Conservation (phyloP, 106 monocot species). For the Acorus calamus region DNA sequence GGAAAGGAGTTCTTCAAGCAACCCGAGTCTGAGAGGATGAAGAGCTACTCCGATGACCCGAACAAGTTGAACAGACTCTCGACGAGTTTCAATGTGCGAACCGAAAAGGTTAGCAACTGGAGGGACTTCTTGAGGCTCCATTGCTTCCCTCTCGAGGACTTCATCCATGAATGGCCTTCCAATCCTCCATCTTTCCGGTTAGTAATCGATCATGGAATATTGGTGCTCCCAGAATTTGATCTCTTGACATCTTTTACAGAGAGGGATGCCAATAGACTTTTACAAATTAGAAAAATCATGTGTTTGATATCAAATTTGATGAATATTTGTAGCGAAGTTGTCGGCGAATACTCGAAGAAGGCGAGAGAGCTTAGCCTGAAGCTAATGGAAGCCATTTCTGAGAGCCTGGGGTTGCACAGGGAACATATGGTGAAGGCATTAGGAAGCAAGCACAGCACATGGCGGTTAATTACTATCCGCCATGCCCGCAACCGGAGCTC, state of each 20-base stretch:
- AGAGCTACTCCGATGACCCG: slow-evolving; percentile 42
- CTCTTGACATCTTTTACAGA: too few species aligned
- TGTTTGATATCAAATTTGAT: too few species aligned
- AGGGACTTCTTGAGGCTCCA: slow-evolving; percentile 42
- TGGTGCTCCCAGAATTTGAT: too few species aligned
- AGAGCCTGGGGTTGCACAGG: slow-evolving; percentile 48
- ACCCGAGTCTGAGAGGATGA: slow-evolving; percentile 30
- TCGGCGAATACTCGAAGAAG: slow-evolving; percentile 29
- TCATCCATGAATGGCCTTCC: slow-evolving; percentile 40
- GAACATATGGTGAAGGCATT: slow-evolving; percentile 45
- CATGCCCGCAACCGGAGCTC: slow-evolving; percentile 65
- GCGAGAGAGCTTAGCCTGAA: slow-evolving; percentile 27
- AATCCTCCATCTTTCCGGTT: slow-evolving; percentile 41
- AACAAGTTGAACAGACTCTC: slow-evolving; percentile 26
- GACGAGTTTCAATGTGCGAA: slow-evolving; percentile 45
- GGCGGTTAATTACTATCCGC: slow-evolving; percentile 80
- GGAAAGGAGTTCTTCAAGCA: slow-evolving; percentile 34
- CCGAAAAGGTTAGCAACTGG: slow-evolving; percentile 32
- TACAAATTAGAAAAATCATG: too few species aligned
- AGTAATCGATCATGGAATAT: too few species aligned
- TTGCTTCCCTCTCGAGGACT: slow-evolving; percentile 41
- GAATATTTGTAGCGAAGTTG: slow-evolving; percentile 30
- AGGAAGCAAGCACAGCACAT: slow-evolving; percentile 58
- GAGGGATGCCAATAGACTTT: too few species aligned
- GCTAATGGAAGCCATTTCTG: slow-evolving; percentile 41